These are phyloP conservation scores for Chaetomidium leptoderma DNA, from an alignment of 495 filamentous ascomycete species.

Conservation along the genomic window DNA sequence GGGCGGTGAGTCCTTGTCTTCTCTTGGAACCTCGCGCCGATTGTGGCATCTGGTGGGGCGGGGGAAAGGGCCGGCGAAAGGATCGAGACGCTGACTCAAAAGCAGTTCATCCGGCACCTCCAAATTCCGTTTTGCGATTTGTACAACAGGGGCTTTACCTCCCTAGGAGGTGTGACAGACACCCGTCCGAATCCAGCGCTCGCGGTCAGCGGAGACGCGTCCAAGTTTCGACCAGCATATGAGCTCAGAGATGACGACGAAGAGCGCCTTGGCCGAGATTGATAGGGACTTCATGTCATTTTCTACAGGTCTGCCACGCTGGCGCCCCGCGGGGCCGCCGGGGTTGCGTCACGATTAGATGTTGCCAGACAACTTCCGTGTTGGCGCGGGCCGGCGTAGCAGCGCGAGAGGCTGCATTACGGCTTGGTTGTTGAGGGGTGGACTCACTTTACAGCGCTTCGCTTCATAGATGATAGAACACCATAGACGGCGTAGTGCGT, in stretches of 20 bases:
- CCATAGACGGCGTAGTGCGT: slow-evolving; percentile 7
- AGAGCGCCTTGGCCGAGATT: slow-evolving; percentile 77
- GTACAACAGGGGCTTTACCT: slow-evolving; percentile 66
- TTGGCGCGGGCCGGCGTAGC: background rate
- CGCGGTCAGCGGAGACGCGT: slow-evolving; percentile 37
- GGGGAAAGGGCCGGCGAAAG: background rate
- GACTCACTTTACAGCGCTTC: background rate
- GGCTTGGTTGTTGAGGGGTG: background rate
- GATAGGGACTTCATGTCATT: background rate
- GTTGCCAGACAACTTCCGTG: background rate
- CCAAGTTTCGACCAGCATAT: slow-evolving; percentile 74
- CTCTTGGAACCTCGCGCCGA: too few relatives aligned
- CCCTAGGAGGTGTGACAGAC: slow-evolving; percentile 81
- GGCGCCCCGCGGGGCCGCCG: too few relatives aligned
- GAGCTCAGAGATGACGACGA: slow-evolving; percentile 77
- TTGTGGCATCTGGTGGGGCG: background rate
- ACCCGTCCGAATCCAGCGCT: slow-evolving; percentile 85
- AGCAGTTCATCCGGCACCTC: slow-evolving; percentile 75
- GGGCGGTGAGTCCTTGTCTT: slow-evolving; percentile 58
- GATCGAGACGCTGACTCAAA: background rate
- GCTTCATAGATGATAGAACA: slow-evolving; percentile 16
- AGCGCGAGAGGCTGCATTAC: background rate
- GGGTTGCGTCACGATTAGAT: background rate
- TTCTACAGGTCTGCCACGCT: background rate
- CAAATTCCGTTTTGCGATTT: slow-evolving; percentile 75